These are phyloP conservation scores for Gentiana dahurica DNA, from an alignment of 257 asterid genomes.

Conservation along the genomic window DNA sequence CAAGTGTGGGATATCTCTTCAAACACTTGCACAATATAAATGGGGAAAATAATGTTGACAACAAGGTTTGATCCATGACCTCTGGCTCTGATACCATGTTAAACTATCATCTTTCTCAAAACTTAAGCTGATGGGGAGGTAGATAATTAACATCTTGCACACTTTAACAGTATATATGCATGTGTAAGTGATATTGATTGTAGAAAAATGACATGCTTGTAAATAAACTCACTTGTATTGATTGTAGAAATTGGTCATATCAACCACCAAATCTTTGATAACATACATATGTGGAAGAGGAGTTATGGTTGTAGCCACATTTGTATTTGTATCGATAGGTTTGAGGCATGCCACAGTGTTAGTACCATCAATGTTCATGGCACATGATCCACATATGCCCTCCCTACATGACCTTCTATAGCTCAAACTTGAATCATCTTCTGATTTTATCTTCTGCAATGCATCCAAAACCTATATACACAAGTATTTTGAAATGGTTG, in stretches of 20 bases:
- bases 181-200: not conserved
- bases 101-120: too few relatives aligned
- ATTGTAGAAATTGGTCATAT: slow-evolving; percentile 67
- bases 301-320: slow-evolving; percentile 38
- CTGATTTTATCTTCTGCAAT: slow-evolving; percentile 52
- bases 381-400: slow-evolving; percentile 75
- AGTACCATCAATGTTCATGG: slow-evolving; percentile 74
- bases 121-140: too few relatives aligned
- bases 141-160: too few relatives aligned
- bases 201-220: not conserved
- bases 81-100: too few relatives aligned
- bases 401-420: slow-evolving; percentile 67
- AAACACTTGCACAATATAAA: too few relatives aligned
- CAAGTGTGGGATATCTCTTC: too few relatives aligned
- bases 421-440: slow-evolving; percentile 51
- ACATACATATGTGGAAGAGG: slow-evolving; percentile 78
- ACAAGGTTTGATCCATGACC: too few relatives aligned
- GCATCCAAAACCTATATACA: slow-evolving; percentile 55
- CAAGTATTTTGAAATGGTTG: not conserved
- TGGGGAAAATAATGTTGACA: too few relatives aligned
- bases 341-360: slow-evolving; percentile 70
- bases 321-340: slow-evolving; percentile 46
- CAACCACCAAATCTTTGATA: slow-evolving; percentile 72
- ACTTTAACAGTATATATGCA: not conserved
- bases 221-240: slow-evolving; percentile 48